Conservation (phyloP, 176 grass and related monocot species). For the Neostapfia colusana region DNA sequence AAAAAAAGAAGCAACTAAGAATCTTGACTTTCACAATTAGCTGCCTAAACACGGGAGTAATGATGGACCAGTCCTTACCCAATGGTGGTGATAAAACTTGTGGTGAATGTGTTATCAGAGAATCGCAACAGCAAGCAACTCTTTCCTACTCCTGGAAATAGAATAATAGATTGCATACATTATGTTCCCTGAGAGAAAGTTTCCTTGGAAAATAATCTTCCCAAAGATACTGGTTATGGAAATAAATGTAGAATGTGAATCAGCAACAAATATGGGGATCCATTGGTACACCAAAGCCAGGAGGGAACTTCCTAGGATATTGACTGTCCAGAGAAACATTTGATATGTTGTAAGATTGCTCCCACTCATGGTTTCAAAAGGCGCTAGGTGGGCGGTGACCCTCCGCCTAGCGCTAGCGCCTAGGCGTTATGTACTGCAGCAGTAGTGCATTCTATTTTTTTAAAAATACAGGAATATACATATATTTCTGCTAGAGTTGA, state of each 20-base stretch:
- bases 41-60: not conserved
- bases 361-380: too few species aligned
- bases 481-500: too few species aligned
- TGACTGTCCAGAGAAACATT: not conserved
- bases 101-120: constrained; percentile 66
- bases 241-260: constrained; percentile 8
- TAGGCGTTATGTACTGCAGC: too few species aligned
- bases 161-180: constrained; percentile 22
- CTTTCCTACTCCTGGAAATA: constrained; percentile 63
- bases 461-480: too few species aligned
- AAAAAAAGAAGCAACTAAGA: not conserved
- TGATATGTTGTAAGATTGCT: not conserved
- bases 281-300: not conserved
- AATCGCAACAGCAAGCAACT: constrained; percentile 69
- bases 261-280: not conserved
- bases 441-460: too few species aligned
- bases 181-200: not conserved
- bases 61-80: constrained; percentile 24
- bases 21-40: constrained; percentile 20
- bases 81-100: constrained; percentile 73
- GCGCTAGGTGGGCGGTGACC: too few species aligned
- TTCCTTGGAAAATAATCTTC: not conserved
- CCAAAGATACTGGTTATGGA: not conserved
- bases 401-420: too few species aligned
- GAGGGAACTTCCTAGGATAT: not conserved